A percentile compares a stretch with the other conserved stretches of the same genome.
phyloP scores from a whole-genome alignment of 23 red algal genomes.

The Gracilaria caudata region DNA sequence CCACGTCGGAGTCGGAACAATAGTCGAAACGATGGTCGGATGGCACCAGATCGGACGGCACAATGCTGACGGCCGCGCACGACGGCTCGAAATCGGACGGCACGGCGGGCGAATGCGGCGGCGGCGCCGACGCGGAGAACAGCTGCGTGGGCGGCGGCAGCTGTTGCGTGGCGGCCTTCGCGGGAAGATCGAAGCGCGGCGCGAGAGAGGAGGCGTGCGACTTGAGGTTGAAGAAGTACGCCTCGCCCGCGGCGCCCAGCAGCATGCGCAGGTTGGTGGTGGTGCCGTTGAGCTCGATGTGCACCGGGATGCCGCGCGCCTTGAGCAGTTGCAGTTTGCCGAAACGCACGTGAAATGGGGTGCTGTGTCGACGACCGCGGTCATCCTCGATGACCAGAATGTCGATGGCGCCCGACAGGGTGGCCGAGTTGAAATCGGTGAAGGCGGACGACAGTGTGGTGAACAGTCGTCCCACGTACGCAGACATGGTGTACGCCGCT shows the following conservation, averaged over 20 bases:
- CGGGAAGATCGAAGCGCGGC: constrained; percentile 22
- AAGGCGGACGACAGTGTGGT: constrained; percentile 77
- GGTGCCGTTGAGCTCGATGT: constrained; percentile 79
- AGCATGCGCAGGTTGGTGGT: constrained; percentile 71
- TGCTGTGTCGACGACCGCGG: constrained; percentile 64
- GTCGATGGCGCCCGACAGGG: constrained; percentile 94
- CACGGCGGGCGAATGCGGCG: not conserved
- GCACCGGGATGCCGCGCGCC: constrained; percentile 81
- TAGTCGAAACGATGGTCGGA: constrained; percentile 31
- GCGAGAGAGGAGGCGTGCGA: constrained; percentile 30
- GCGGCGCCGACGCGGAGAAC: too few relatives aligned
- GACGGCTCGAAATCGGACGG: not conserved
- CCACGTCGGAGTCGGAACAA: constrained; percentile 46
- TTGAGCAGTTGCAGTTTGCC: constrained; percentile 96
- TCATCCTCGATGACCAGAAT: constrained; percentile 92
- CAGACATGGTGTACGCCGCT: constrained; percentile 82
- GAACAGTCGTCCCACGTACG: constrained; percentile 88
- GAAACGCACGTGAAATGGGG: constrained; percentile 96
- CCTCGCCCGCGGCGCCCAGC: constrained; percentile 94
- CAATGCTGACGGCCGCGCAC: not conserved
- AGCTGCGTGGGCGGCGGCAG: constrained; percentile 7
- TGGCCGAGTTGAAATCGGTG: constrained; percentile 97
- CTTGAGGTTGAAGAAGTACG: constrained; percentile 91
- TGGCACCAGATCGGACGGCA: not conserved
- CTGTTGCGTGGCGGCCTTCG: constrained; percentile 12